Percentiles rank a stretch among this genome's conserved stretches.
Conservation (phyloP, 768 basidiomycete species). For the Erythrobasidium yunnanense region DNA sequence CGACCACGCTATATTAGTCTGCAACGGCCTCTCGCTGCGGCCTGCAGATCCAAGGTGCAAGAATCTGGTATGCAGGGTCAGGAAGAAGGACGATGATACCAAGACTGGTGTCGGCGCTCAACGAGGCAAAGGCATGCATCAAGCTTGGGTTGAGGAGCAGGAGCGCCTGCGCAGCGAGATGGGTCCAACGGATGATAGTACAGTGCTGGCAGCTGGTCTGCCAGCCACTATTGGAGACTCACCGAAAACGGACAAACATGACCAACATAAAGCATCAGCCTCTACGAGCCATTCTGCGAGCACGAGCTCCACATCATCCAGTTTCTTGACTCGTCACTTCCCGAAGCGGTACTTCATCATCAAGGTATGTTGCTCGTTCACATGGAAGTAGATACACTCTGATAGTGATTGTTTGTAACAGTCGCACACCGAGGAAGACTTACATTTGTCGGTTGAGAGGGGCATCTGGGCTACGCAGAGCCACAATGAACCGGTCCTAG, state of each 20-base stretch:
- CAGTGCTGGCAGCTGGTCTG: not conserved
- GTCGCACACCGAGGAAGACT: conserved; percentile 36
- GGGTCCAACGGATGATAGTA: not conserved
- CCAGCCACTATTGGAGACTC: not conserved
- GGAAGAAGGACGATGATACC: conserved; percentile 70
- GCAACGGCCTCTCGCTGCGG: conserved; percentile 62
- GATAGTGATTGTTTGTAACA: conserved; percentile 5
- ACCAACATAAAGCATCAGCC: conserved; percentile 46
- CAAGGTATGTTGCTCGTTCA: conserved; percentile 9
- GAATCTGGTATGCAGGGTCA: conserved; percentile 67
- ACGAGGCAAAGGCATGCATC: conserved; percentile 70
- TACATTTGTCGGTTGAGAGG: conserved; percentile 47
- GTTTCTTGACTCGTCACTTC: conserved; percentile 62
- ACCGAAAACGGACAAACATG: conserved; percentile 34
- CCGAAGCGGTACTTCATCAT: conserved; percentile 79
- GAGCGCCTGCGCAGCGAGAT: conserved; percentile 28
- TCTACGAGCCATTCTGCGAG: conserved; percentile 49
- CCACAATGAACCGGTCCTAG: conserved; percentile 53
- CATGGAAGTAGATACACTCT: not conserved
- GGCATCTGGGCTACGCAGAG: conserved; percentile 81
- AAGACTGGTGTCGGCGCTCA: conserved; percentile 85
- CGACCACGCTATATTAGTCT: conserved; percentile 56
- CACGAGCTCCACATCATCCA: conserved; percentile 71
- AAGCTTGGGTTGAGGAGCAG: conserved; percentile 63
- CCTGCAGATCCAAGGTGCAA: conserved; percentile 62